These are phyloP conservation scores for Coemansia sp. DNA, from an alignment of 192 early-diverging fungal species.

Conservation along the genomic window DNA sequence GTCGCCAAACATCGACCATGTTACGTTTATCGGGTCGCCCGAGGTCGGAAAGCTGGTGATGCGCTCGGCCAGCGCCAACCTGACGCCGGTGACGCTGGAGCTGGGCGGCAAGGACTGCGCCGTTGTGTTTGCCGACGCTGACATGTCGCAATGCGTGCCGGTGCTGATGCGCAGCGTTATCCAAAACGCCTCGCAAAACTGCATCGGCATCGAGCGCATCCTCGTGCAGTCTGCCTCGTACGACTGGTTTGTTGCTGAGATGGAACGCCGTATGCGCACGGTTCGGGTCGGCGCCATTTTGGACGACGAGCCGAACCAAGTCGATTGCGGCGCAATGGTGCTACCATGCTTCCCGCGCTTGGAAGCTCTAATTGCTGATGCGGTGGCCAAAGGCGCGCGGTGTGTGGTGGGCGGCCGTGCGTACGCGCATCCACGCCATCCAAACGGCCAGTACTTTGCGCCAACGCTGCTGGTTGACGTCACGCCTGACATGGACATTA, in stretches of 20 bases:
- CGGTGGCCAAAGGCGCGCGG: slow-evolving; percentile 74
- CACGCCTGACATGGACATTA: slow-evolving; percentile 72
- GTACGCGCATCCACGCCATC: slow-evolving; percentile 69
- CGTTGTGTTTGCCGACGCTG: slow-evolving; percentile 73
- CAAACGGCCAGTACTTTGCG: slow-evolving; percentile 75
- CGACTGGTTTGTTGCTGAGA: slow-evolving; percentile 67
- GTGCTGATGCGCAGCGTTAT: slow-evolving; percentile 81
- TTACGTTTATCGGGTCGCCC: slow-evolving; percentile 88
- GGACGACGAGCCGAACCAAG: slow-evolving; percentile 58
- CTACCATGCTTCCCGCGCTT: slow-evolving; percentile 63
- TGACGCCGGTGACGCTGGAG: slow-evolving; percentile 86
- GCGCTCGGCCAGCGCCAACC: slow-evolving; percentile 62
- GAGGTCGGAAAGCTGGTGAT: slow-evolving; percentile 78
- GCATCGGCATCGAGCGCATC: slow-evolving; percentile 85
- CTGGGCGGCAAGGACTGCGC: slow-evolving; percentile 89
- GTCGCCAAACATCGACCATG: slow-evolving; percentile 62
- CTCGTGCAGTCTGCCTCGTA: slow-evolving; percentile 70
- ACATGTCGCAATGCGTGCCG: slow-evolving; percentile 65
- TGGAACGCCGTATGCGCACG: slow-evolving; percentile 57
- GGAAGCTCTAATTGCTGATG: slow-evolving; percentile 69
- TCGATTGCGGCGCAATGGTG: slow-evolving; percentile 86
- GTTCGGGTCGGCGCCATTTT: slow-evolving; percentile 73
- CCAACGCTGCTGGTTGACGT: slow-evolving; percentile 83
- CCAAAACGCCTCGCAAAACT: slow-evolving; percentile 89
- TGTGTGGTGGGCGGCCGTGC: slow-evolving; percentile 67